Base-by-base conservation (phyloP, 768 basidiomycete species). In the Imleria badia region DNA sequence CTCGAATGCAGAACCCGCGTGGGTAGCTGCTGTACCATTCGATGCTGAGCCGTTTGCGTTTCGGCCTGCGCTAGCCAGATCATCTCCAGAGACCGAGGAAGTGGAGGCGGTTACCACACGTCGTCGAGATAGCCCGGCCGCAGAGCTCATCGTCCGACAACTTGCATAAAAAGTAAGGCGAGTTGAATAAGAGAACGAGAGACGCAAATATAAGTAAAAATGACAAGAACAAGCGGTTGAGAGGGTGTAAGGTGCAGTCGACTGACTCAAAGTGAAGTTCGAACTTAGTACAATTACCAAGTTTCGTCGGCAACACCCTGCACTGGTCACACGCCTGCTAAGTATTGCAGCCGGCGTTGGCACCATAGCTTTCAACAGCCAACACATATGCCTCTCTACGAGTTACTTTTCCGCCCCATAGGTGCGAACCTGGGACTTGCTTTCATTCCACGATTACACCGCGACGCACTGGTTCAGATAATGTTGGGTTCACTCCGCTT, bases 1-100 rank as follows among this genome's bases (percentile, higher is more conserved):
- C 55, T 88, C 87, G 59, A 96, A 88, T 2, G 94, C 93, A 22
- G 87, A 84, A 54, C 91, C 87, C 1, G 87, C 89, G 66, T 90
- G 87, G 12, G 79, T 73, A 11, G 68, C 62, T n/a, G 64, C 59
- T n/a, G 63, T 50, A 31, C 68, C 62, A 55, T 71, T 65, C 19
- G 70, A 53, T 55, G 63, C 48, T 51, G 65, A 62, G 57, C 72
- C 69, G 55, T 71, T 70, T 35, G 59, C 12, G 50, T 63, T 56
- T 58, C 72, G 64, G 40, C 66, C 55, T 51, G 65, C 53, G 66
- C 64, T 60, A 33, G 66, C 45, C 51, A 69, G 72, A 60, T 78
- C 78, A 38, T 78, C 73, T 52, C 67, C 68, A 51, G 76, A 63
- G 41, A 65, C 52, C 5, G 74, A 66, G 19, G 74, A 73, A 14